These are phyloP conservation scores for Leccinum barrowsii DNA, from an alignment of 768 basidiomycete species.

Conservation along the genomic window DNA sequence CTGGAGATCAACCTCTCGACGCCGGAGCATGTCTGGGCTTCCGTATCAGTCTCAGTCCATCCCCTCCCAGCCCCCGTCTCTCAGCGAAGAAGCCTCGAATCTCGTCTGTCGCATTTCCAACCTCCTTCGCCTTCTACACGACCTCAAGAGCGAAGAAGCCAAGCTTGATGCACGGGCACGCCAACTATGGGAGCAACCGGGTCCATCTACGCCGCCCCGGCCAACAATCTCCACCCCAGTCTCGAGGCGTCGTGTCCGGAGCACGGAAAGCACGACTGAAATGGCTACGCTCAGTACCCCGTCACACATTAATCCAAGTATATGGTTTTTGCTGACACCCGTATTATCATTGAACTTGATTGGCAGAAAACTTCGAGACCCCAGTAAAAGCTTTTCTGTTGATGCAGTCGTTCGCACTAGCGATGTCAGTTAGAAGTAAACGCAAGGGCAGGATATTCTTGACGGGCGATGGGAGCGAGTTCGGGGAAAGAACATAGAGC, in stretches of 20 bases:
- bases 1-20: background rate
- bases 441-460: constrained; percentile 23
- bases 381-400: constrained; percentile 18
- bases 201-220: background rate
- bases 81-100: constrained; percentile 12
- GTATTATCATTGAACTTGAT: background rate
- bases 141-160: constrained; percentile 22
- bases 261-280: background rate
- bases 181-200: constrained; percentile 6
- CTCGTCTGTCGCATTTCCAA: constrained; percentile 15
- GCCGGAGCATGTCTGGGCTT: constrained; percentile 8
- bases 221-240: background rate
- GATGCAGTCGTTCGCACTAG: constrained; percentile 17
- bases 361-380: constrained; percentile 17
- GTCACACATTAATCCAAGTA: constrained; percentile 11
- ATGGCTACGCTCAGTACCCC: constrained; percentile 2
- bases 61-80: background rate
- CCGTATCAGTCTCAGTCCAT: background rate
- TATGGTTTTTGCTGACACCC: background rate
- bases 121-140: constrained; percentile 18
- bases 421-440: constrained; percentile 22
- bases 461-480: constrained; percentile 11
- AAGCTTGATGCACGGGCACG: constrained; percentile 16
- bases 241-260: background rate
- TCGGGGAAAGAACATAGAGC: constrained; percentile 10